Percentiles rank a stretch among this genome's conserved stretches.
Conservation (phyloP, 768 basidiomycete genomes). For the Suillus hirtellus region DNA sequence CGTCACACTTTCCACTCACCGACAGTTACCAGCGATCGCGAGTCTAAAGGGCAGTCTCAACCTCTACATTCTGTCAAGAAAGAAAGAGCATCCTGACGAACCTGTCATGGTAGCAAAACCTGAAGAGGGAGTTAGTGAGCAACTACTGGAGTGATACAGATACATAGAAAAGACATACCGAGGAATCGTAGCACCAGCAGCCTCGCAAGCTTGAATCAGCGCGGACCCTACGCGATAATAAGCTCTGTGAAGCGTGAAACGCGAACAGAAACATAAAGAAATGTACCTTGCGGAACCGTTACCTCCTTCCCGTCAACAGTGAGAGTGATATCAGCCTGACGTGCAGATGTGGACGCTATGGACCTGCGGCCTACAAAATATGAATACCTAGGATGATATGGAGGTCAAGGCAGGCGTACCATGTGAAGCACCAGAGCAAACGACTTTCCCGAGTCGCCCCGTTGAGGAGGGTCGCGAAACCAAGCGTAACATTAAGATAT, state of each 20-base stretch:
- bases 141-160: slow-evolving; percentile 6
- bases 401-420: slow-evolving; percentile 22
- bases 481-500: slow-evolving; percentile 60
- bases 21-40: slow-evolving; percentile 97
- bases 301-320: slow-evolving; percentile 98
- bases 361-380: slow-evolving; percentile 51
- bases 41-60: slow-evolving; percentile 48
- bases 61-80: slow-evolving; percentile 3
- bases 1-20: slow-evolving; percentile 47
- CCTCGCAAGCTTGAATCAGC: slow-evolving; percentile 95
- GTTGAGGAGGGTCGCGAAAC: slow-evolving; percentile 67
- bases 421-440: slow-evolving; percentile 40
- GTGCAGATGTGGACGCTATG: slow-evolving; percentile 64
- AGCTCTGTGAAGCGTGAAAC: slow-evolving; percentile 13
- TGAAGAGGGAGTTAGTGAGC: slow-evolving; percentile 30
- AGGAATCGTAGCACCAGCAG: slow-evolving; percentile 79
- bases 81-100: slow-evolving; percentile 29
- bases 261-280: slow-evolving; percentile 6
- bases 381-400: slow-evolving; percentile 8
- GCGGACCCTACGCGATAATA: slow-evolving; percentile 66
- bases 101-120: slow-evolving; percentile 89
- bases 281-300: slow-evolving; percentile 87
- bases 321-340: slow-evolving; percentile 81
- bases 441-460: slow-evolving; percentile 67
- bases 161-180: slow-evolving; percentile 47